Evolutionary conservation across 2,329 filamentous ascomycete species (phyloP).

Genomic region (Fusarium sp.): DNA sequence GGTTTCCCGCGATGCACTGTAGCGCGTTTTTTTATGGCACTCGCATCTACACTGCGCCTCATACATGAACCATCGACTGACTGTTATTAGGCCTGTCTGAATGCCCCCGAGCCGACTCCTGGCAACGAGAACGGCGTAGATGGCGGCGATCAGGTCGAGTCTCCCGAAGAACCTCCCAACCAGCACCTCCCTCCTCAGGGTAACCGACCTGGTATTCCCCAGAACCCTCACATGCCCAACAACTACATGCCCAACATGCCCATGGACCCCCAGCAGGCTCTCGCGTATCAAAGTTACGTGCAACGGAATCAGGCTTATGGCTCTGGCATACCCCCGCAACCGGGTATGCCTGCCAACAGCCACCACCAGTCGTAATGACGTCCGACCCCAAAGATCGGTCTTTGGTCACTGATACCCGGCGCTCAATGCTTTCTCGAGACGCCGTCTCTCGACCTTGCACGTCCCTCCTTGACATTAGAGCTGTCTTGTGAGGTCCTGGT

Average conservation of each 20-base stretch:
- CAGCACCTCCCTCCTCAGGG: slow-evolving; percentile 78
- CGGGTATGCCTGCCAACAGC: slow-evolving; percentile 85
- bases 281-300: slow-evolving; percentile 88
- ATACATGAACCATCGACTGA: slow-evolving; percentile 17
- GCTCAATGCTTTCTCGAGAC: slow-evolving; percentile 67
- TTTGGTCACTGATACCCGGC: slow-evolving; percentile 70
- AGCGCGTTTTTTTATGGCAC: slow-evolving; percentile 3
- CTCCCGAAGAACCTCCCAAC: slow-evolving; percentile 88
- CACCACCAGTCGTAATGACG: slow-evolving; percentile 79
- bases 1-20: neutral
- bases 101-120: slow-evolving; percentile 90
- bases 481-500: slow-evolving; percentile 59
- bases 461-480: slow-evolving; percentile 48
- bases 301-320: slow-evolving; percentile 77
- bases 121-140: slow-evolving; percentile 88
- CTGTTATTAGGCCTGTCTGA: slow-evolving; percentile 85
- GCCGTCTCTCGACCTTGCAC: slow-evolving; percentile 49
- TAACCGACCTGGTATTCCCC: slow-evolving; percentile 75
- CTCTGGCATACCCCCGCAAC: slow-evolving; percentile 84
- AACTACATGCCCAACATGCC: slow-evolving; percentile 76
- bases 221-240: slow-evolving; percentile 73
- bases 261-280: slow-evolving; percentile 82
- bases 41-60: neutral
- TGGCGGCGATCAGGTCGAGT: slow-evolving; percentile 83
- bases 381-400: slow-evolving; percentile 38